Percentiles rank a stretch among this genome's conserved stretches.
These are phyloP conservation scores for Apodospora peruviana DNA, from an alignment of 495 filamentous ascomycete species.

Conservation along the genomic window DNA sequence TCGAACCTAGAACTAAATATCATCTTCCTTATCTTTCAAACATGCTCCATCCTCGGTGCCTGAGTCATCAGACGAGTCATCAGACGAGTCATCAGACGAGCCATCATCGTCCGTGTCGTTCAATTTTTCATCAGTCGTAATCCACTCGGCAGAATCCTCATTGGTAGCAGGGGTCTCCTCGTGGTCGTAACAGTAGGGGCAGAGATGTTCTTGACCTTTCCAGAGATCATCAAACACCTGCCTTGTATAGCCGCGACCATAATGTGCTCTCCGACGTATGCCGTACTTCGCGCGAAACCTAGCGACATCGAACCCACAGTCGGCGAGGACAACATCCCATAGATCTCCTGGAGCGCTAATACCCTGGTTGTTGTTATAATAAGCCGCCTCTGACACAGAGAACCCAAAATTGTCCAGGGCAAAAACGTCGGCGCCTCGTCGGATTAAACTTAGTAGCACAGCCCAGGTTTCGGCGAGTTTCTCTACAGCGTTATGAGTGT, in stretches of 20 bases:
- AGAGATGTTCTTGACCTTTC: slow-evolving; percentile 5
- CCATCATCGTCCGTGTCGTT: background rate
- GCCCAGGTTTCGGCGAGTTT: background rate
- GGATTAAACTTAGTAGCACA: background rate
- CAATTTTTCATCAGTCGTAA: background rate
- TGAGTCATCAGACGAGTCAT: background rate
- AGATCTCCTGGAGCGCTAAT: background rate
- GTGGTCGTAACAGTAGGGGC: slow-evolving; percentile 1
- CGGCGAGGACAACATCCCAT: slow-evolving; percentile 1
- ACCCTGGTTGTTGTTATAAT: background rate
- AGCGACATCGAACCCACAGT: slow-evolving; percentile 1
- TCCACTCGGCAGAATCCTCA: background rate
- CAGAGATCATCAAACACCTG: background rate
- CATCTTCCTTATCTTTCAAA: background rate
- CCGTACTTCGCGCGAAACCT: background rate
- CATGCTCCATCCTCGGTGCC: background rate
- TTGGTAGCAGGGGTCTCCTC: background rate
- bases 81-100: background rate
- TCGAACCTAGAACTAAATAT: background rate
- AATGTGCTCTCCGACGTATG: background rate
- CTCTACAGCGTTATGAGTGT: background rate
- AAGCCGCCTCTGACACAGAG: background rate
- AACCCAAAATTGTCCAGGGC: background rate
- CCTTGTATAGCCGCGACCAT: background rate
- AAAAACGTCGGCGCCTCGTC: background rate